Conservation (phyloP, 805 yeast species). For the Candida andamanensis region DNA sequence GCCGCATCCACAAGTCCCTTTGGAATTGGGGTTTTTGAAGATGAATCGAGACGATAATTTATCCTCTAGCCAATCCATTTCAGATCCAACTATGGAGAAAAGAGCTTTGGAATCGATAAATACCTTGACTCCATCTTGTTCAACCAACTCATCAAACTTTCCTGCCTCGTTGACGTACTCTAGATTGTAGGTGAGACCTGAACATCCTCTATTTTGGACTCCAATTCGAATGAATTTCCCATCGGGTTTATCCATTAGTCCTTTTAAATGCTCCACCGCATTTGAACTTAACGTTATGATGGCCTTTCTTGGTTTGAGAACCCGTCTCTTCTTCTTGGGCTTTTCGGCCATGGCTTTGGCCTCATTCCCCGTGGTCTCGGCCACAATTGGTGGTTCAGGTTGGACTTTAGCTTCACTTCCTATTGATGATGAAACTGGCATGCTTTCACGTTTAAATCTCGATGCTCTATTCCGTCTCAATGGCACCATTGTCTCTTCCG, state of each 20-base stretch:
- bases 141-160: conserved; percentile 91
- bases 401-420: background rate
- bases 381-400: conserved; percentile 1
- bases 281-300: conserved; percentile 73
- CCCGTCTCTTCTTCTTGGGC: conserved; percentile 45
- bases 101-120: conserved; percentile 93
- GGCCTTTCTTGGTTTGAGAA: conserved; percentile 82
- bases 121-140: conserved; percentile 90
- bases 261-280: conserved; percentile 69
- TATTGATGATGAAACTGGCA: background rate
- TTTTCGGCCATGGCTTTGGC: too few relatives aligned
- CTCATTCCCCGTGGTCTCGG: conserved; percentile 1
- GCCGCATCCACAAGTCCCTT: conserved; percentile 98
- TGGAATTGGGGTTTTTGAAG: conserved; percentile 92
- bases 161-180: conserved; percentile 89
- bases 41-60: conserved; percentile 84
- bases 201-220: conserved; percentile 94
- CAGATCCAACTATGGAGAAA: conserved; percentile 92
- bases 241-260: conserved; percentile 68
- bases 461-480: conserved; percentile 31
- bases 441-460: conserved; percentile 12
- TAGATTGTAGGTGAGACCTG: conserved; percentile 86
- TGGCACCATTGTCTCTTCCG: conserved; percentile 9
- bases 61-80: conserved; percentile 98
- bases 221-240: conserved; percentile 90